phyloP scores from a whole-genome alignment of 2,329 filamentous ascomycete genomes.

The Xylaria sp. region DNA sequence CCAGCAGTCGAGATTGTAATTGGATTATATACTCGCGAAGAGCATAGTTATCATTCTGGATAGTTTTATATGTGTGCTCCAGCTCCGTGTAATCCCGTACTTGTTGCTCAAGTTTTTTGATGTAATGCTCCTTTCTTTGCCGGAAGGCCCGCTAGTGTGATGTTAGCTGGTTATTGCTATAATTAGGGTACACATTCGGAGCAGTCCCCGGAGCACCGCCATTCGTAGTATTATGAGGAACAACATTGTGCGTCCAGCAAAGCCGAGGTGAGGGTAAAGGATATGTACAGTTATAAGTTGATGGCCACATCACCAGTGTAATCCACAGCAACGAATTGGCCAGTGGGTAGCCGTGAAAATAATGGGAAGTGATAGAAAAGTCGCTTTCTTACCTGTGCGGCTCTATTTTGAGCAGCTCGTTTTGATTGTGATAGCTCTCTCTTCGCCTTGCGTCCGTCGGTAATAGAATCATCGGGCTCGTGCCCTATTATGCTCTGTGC shows the following conservation, averaged over 20 bases:
- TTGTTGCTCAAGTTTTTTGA: slow-evolving; percentile 95
- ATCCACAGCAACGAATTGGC: neutral
- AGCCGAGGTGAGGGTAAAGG: neutral
- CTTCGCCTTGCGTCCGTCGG: slow-evolving; percentile 76
- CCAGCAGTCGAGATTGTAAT: slow-evolving; percentile 84
- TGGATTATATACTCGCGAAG: slow-evolving; percentile 92
- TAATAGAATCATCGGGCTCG: slow-evolving; percentile 42
- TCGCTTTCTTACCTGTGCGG: slow-evolving; percentile 78
- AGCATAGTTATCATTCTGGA: slow-evolving; percentile 88
- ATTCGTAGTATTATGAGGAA: too few relatives aligned
- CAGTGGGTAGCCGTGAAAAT: slow-evolving; percentile 1
- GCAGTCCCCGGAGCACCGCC: neutral
- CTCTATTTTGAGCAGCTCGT: slow-evolving; percentile 93
- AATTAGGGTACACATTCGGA: neutral
- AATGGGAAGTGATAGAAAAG: slow-evolving; percentile 8
- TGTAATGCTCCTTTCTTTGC: slow-evolving; percentile 96
- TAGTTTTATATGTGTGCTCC: slow-evolving; percentile 76
- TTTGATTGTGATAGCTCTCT: slow-evolving; percentile 94
- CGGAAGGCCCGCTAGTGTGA: slow-evolving; percentile 82
- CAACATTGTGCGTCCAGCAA: too few relatives aligned
- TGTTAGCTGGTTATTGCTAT: slow-evolving; percentile 12
- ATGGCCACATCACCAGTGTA: neutral
- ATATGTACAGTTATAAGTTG: neutral
- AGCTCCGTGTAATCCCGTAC: slow-evolving; percentile 80
- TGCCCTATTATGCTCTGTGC: slow-evolving; percentile 41